Base-by-base conservation (phyloP, 2,329 filamentous ascomycete species). In the Monosporascus sp. region DNA sequence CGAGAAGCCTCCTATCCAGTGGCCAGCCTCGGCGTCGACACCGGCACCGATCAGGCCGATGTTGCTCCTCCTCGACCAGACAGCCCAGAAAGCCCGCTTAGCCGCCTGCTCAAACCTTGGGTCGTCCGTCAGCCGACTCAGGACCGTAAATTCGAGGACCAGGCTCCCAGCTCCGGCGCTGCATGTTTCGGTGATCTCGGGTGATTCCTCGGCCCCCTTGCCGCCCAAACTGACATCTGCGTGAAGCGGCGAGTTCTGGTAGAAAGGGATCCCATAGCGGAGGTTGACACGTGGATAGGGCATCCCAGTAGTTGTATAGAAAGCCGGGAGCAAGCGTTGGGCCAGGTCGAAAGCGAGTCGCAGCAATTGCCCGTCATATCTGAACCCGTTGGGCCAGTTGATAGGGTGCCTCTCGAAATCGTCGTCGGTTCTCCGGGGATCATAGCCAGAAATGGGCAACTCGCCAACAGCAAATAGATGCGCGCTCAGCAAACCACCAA, bases 111-210 rank as follows among this genome's bases (percentile, higher is more conserved):
- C 94, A 63, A 96, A 99, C n/a, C 89, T 84, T 9, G 80, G 75
- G 66, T 97, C 90, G 11, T 89, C 91, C 0, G 91, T 95, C 47
- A 99, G 77, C 24, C 94, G 84, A 65, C 91, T 97, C 47, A 99
- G 77, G 0, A 92, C 90, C 0, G 91, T 89, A 61, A 97, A 96
- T 67, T 99, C 94, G 1, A 99, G 80, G 3, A 97, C 90, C 26
- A 99, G 77, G 68, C 92, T 97, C 51, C 92, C 94, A n/a, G 94
- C 94, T 44, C 94, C 94, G 1, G 94, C 94, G 66, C 91, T 96
- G 72, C 94, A 99, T 0, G 91, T 99, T 72, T 97, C 94, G 1
- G 94, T 97, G 47, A 95, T 87, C 69, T 99, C 93, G 40, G 74
- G 70, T 8, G 72, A 67, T 17, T 73, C 73, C 17, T 74, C 72